Evolutionary conservation across 352 stramenopile species (phyloP).

Genomic region (Globisporangium megalacanthum): DNA sequence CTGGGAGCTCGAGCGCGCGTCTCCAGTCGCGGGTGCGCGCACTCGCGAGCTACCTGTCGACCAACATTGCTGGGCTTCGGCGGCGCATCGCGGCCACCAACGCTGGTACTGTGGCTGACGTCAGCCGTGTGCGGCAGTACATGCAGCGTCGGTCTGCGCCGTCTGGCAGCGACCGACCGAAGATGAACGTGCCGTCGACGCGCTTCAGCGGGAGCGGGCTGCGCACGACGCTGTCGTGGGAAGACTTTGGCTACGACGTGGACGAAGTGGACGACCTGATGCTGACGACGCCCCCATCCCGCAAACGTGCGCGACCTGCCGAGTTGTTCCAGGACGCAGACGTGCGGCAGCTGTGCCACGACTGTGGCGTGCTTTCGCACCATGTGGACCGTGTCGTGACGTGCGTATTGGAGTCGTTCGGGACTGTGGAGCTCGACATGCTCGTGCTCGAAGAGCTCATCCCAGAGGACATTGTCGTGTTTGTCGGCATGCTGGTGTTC

Average conservation of each 20-base stretch:
- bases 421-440: slow-evolving; percentile 62
- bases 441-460: slow-evolving; percentile 65
- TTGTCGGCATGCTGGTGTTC: slow-evolving; percentile 75
- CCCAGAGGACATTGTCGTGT: slow-evolving; percentile 50
- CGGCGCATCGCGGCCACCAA: slow-evolving; percentile 17
- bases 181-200: slow-evolving; percentile 36
- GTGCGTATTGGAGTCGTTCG: slow-evolving; percentile 49
- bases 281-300: slow-evolving; percentile 28
- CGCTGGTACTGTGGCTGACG: slow-evolving; percentile 25
- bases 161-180: slow-evolving; percentile 25
- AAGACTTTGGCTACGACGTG: slow-evolving; percentile 24
- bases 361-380: slow-evolving; percentile 34
- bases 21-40: slow-evolving; percentile 38
- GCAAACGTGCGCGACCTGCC: slow-evolving; percentile 38
- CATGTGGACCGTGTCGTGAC: slow-evolving; percentile 43
- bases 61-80: slow-evolving; percentile 30
- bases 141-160: slow-evolving; percentile 41
- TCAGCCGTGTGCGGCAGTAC: slow-evolving; percentile 32
- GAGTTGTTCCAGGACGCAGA: slow-evolving; percentile 46
- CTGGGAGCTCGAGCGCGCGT: slow-evolving; percentile 1
- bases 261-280: slow-evolving; percentile 41
- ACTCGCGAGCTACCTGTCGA: slow-evolving; percentile 39
- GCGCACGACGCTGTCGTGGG: slow-evolving; percentile 40
- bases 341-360: slow-evolving; percentile 43
- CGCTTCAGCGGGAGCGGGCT: slow-evolving; percentile 39